Evolutionary conservation across 805 yeast genomes (phyloP).

Genomic region (Pichia eremophila): DNA sequence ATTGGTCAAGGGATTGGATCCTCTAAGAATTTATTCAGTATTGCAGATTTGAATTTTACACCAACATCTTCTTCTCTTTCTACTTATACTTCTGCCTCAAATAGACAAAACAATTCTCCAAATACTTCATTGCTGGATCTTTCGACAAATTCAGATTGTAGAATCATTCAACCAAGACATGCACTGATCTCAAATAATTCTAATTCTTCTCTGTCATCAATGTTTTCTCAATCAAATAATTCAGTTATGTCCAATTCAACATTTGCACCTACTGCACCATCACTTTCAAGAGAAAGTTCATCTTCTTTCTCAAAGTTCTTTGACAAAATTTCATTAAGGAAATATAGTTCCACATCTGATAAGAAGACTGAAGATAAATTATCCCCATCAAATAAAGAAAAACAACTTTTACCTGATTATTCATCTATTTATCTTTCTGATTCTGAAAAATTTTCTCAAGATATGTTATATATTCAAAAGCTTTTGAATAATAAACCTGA

Average conservation of each 20-base stretch:
- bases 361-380: background rate
- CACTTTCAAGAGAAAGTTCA: background rate
- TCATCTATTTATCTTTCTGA: background rate
- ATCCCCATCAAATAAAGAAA: background rate
- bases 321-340: constrained; percentile 1
- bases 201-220: background rate
- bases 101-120: background rate
- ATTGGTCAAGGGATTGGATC: constrained; percentile 7
- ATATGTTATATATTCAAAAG: constrained; percentile 2
- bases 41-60: background rate
- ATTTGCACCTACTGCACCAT: background rate
- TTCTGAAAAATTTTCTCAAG: constrained; percentile 1
- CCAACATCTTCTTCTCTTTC: background rate
- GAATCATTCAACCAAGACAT: background rate
- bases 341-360: background rate
- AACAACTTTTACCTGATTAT: background rate
- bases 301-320: constrained; percentile 2
- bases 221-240: background rate
- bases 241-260: background rate
- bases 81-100: too few relatives aligned
- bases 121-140: background rate
- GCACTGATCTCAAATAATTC: background rate
- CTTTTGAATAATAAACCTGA: constrained; percentile 9
- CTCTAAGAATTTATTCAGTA: background rate
- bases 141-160: background rate